Conservation (phyloP, 768 basidiomycete genomes). For the Tulasnella sp. region DNA sequence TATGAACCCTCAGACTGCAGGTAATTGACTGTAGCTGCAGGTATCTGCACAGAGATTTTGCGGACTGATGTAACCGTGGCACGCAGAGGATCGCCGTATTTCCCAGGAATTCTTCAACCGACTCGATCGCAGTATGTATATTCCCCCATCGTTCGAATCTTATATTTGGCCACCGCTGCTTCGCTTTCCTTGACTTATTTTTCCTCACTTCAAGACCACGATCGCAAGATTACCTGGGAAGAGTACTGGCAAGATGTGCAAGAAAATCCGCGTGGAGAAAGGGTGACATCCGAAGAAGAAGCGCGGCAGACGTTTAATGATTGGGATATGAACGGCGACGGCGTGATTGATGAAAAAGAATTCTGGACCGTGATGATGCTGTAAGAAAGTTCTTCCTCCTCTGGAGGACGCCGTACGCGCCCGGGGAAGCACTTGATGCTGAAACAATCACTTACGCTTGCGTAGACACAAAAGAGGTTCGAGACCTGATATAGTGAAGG, state of each 20-base stretch:
- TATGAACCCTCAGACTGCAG: too few relatives aligned
- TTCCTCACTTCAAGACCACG: neutral
- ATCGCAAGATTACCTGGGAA: neutral
- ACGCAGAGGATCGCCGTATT: neutral
- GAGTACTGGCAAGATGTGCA: neutral
- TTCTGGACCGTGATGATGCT: neutral
- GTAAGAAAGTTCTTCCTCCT: neutral
- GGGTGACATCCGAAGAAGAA: neutral
- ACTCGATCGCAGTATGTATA: neutral
- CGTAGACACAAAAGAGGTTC: neutral
- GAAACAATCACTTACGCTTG: too few relatives aligned
- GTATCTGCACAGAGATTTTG: too few relatives aligned
- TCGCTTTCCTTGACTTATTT: neutral
- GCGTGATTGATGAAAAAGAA: neutral
- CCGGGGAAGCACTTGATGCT: too few relatives aligned
- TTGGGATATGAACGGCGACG: neutral
- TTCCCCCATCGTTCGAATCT: too few relatives aligned
- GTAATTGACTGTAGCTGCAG: too few relatives aligned
- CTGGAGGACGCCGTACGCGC: neutral
- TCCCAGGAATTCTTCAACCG: neutral
- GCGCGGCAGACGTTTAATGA: neutral
- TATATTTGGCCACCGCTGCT: too few relatives aligned
- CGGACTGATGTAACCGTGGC: too few relatives aligned
- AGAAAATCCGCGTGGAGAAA: neutral
- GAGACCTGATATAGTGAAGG: neutral